These are phyloP conservation scores for Kurtzmaniella fragi DNA, from an alignment of 805 yeast species.

Conservation along the genomic window DNA sequence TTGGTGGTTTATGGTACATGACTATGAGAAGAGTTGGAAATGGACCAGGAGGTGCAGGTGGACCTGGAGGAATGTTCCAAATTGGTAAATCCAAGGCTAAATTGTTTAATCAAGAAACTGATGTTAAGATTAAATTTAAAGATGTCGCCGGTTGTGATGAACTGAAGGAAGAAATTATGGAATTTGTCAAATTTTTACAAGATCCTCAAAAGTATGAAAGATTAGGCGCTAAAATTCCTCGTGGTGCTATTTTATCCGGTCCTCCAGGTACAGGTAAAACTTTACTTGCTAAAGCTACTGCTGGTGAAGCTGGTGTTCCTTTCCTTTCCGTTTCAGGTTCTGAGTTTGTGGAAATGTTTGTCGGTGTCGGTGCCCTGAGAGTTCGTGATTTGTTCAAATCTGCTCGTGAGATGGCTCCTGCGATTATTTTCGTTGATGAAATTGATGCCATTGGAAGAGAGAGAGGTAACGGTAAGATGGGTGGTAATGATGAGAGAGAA, in stretches of 20 bases:
- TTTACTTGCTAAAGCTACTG: constrained; percentile 87
- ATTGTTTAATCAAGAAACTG: constrained; percentile 76
- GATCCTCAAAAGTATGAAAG: constrained; percentile 80
- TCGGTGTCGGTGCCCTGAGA: constrained; percentile 93
- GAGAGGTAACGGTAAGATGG: constrained; percentile 64
- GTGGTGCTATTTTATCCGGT: constrained; percentile 92
- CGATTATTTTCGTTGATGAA: constrained; percentile 89
- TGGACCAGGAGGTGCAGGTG: constrained; percentile 24
- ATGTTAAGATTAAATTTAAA: constrained; percentile 73
- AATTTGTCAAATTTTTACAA: constrained; percentile 84
- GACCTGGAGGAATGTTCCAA: constrained; percentile 63
- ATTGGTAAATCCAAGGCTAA: constrained; percentile 78
- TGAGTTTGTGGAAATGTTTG: constrained; percentile 95
- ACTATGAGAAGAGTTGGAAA: constrained; percentile 48
- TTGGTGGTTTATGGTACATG: constrained; percentile 74
- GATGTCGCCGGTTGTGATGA: constrained; percentile 96
- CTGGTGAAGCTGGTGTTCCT: constrained; percentile 96
- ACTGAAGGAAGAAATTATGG: constrained; percentile 93
- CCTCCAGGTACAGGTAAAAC: constrained; percentile 99
- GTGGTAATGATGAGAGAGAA: constrained; percentile 92
- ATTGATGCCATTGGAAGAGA: constrained; percentile 94
- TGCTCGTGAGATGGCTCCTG: constrained; percentile 86
- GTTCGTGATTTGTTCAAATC: constrained; percentile 89
- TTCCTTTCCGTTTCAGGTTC: constrained; percentile 89
- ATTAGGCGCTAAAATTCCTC: constrained; percentile 89